A percentile compares a stretch with the other conserved stretches of the same genome.
Evolutionary conservation across 2,329 filamentous ascomycete genomes (phyloP).

Genomic region (Elsinoe australis): DNA sequence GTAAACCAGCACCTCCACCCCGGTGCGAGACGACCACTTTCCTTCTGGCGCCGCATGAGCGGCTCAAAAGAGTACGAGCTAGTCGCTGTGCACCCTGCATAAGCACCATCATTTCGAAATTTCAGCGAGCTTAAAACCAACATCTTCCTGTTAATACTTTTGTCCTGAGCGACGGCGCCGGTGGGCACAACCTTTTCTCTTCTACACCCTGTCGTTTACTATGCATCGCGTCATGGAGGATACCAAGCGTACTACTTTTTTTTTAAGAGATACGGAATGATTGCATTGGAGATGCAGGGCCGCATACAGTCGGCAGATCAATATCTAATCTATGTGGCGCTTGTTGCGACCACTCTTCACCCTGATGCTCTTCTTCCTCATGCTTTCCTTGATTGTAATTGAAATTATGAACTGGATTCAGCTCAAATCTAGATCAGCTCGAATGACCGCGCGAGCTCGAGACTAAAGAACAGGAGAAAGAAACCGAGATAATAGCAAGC

Average conservation of each 20-base stretch:
- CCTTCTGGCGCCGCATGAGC: slow-evolving; percentile 18
- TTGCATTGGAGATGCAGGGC: too few relatives aligned
- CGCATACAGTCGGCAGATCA: too few relatives aligned
- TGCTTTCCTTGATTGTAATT: slow-evolving; percentile 2
- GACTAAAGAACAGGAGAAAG: too few relatives aligned
- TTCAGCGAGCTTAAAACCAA: background rate
- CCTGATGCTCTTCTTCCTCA: background rate
- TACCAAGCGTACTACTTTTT: background rate
- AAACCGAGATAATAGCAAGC: too few relatives aligned
- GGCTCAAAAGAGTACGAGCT: slow-evolving; percentile 20
- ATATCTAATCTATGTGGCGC: slow-evolving; percentile 12
- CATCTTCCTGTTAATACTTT: slow-evolving; percentile 8
- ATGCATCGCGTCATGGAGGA: slow-evolving; percentile 2
- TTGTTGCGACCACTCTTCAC: too few relatives aligned
- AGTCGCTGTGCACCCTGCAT: slow-evolving; percentile 16
- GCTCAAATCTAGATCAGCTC: too few relatives aligned
- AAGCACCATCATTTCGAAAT: slow-evolving; percentile 5
- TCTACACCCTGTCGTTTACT: slow-evolving; percentile 11
- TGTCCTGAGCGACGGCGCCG: slow-evolving; percentile 2
- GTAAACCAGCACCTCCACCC: slow-evolving; percentile 14
- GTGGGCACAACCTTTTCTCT: slow-evolving; percentile 10
- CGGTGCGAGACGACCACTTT: slow-evolving; percentile 16
- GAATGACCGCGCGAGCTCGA: too few relatives aligned
- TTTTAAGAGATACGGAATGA: background rate
- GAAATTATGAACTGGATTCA: too few relatives aligned